Conservation (phyloP, 2,329 filamentous ascomycete species). For the Phialemoniopsis sp. region DNA sequence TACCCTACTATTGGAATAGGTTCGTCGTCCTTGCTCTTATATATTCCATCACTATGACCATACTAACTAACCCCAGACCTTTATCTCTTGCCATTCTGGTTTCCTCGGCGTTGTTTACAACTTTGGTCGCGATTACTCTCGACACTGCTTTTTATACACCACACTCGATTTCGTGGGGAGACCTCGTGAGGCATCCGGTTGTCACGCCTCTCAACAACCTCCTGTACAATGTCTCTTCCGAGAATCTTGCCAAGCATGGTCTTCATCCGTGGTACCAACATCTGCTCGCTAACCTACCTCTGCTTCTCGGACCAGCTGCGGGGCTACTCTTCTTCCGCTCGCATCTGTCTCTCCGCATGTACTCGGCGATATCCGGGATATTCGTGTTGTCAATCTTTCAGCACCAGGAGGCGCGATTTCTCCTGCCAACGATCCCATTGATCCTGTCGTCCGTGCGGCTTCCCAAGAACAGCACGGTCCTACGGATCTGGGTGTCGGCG, state of each 20-base stretch:
- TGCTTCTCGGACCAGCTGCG: slow-evolving; percentile 67
- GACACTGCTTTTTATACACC: slow-evolving; percentile 82
- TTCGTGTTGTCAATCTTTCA: slow-evolving; percentile 68
- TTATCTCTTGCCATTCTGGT: slow-evolving; percentile 59
- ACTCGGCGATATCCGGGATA: slow-evolving; percentile 70
- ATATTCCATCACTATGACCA: slow-evolving; percentile 8
- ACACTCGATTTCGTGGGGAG: slow-evolving; percentile 59
- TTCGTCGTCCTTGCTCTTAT: slow-evolving; percentile 23
- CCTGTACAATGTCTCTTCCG: slow-evolving; percentile 65
- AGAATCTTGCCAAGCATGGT: slow-evolving; percentile 71
- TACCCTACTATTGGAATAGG: slow-evolving; percentile 83
- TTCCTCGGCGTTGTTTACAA: slow-evolving; percentile 62
- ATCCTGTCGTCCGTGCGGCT: slow-evolving; percentile 69
- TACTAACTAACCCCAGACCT: slow-evolving; percentile 36
- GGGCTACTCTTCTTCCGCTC: slow-evolving; percentile 55
- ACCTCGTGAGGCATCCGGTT: slow-evolving; percentile 60
- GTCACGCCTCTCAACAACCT: slow-evolving; percentile 78
- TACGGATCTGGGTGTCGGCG: slow-evolving; percentile 50
- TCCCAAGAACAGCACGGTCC: slow-evolving; percentile 46
- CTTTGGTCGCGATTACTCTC: slow-evolving; percentile 68
- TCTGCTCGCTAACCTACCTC: slow-evolving; percentile 64
- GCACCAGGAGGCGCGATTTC: slow-evolving; percentile 77
- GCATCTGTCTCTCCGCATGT: slow-evolving; percentile 57
- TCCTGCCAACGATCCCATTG: slow-evolving; percentile 72
- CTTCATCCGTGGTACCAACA: slow-evolving; percentile 79